These are phyloP conservation scores for Neurospora tetraspora DNA, from an alignment of 495 filamentous ascomycete species.

Conservation along the genomic window DNA sequence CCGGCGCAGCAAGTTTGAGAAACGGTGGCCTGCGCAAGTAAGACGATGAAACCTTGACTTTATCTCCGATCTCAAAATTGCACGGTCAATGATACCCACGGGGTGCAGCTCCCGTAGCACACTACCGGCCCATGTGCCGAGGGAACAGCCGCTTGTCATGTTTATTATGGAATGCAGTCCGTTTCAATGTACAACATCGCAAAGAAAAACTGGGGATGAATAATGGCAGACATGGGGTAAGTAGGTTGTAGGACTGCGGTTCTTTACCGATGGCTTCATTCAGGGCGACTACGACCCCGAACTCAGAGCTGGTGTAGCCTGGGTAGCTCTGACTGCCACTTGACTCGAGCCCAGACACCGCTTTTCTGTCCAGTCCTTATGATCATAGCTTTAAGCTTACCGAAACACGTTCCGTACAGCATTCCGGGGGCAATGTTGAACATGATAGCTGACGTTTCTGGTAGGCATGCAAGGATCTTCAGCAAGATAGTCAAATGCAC, in stretches of 20 bases:
- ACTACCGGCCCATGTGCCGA: background rate
- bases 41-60: background rate
- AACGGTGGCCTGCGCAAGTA: background rate
- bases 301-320: background rate
- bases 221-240: background rate
- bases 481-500: background rate
- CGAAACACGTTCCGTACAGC: background rate
- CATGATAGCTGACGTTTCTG: background rate
- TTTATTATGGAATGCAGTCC: background rate
- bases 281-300: background rate
- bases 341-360: background rate
- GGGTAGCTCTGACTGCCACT: background rate
- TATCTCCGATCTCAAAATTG: background rate
- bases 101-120: background rate
- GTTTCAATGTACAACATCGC: background rate
- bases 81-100: background rate
- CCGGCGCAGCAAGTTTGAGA: background rate
- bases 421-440: background rate
- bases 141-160: background rate
- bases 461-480: background rate
- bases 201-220: background rate
- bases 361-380: background rate
- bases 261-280: background rate
- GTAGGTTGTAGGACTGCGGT: background rate
- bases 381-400: background rate